phyloP scores from a whole-genome alignment of 805 yeast species.

The Kluyveromyces lactis region DNA sequence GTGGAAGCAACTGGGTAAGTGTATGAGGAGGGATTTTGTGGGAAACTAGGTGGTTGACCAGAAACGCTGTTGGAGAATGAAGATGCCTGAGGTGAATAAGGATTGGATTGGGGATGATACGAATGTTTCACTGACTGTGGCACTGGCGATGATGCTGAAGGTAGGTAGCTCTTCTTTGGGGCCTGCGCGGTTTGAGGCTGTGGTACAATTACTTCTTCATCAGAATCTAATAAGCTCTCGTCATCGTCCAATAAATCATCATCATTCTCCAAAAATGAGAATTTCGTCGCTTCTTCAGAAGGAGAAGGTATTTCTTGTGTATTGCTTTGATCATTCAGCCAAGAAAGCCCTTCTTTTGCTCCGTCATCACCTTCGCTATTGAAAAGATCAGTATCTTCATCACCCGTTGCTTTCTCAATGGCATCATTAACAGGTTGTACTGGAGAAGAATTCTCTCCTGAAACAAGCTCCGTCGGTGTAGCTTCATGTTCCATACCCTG shows the following conservation, averaged over 20 bases:
- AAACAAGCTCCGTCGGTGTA: no score
- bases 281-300: conserved; percentile 19
- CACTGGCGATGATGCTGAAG: not conserved
- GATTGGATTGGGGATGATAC: not conserved
- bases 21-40: not conserved
- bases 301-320: no score
- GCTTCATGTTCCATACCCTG: no score
- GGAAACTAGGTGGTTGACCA: not conserved
- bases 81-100: not conserved
- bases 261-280: conserved; percentile 36
- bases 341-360: not conserved
- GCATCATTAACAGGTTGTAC: no score
- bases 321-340: no score
- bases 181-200: not conserved
- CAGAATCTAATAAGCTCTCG: conserved; percentile 25
- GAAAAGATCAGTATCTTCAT: not conserved
- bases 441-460: not conserved
- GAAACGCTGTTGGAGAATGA: not conserved
- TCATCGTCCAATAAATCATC: conserved; percentile 40
- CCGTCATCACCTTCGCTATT: conserved; percentile 3
- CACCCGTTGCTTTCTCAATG: no score
- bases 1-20: not conserved
- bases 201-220: conserved; percentile 16
- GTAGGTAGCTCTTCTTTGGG: not conserved
- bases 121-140: not conserved